Evolutionary conservation across 2,329 filamentous ascomycete species (phyloP).

Genomic region (Aspergillus fructus): DNA sequence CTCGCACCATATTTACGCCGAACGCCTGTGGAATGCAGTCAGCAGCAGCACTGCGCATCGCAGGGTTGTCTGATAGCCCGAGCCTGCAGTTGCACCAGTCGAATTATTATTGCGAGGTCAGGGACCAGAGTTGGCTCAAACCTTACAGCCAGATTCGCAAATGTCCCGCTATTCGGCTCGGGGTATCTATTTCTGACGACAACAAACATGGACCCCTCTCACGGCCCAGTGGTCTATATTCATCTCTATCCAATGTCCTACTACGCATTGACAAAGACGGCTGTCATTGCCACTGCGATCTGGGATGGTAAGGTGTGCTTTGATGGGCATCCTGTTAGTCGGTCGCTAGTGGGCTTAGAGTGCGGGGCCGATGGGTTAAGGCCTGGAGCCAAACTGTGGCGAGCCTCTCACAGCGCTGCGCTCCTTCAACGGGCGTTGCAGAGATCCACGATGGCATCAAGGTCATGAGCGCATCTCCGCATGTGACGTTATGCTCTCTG

Average conservation of each 20-base stretch:
- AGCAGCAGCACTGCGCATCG: neutral
- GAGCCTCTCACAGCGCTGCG: slow-evolving; percentile 7
- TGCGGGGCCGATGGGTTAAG: slow-evolving; percentile 10
- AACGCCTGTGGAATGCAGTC: slow-evolving; percentile 2
- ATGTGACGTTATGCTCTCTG: slow-evolving; percentile 5
- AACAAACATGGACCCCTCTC: neutral
- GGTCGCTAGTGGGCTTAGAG: neutral
- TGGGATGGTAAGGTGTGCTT: neutral
- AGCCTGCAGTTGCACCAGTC: neutral
- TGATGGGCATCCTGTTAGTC: neutral
- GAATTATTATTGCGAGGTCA: neutral
- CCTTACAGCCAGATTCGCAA: neutral
- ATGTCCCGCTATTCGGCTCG: neutral
- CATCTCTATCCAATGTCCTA: neutral
- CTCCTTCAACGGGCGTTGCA: neutral
- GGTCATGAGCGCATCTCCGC: slow-evolving; percentile 10
- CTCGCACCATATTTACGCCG: slow-evolving; percentile 2
- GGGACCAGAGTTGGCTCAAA: slow-evolving; percentile 9
- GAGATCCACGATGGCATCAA: slow-evolving; percentile 2
- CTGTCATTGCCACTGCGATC: neutral
- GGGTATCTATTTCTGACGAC: neutral
- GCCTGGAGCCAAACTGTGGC: slow-evolving; percentile 1
- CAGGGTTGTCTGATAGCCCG: neutral
- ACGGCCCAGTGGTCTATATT: too few relatives aligned
- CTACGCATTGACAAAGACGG: neutral